phyloP scores from a whole-genome alignment of 805 yeast genomes.

The Saturnispora dispora region DNA sequence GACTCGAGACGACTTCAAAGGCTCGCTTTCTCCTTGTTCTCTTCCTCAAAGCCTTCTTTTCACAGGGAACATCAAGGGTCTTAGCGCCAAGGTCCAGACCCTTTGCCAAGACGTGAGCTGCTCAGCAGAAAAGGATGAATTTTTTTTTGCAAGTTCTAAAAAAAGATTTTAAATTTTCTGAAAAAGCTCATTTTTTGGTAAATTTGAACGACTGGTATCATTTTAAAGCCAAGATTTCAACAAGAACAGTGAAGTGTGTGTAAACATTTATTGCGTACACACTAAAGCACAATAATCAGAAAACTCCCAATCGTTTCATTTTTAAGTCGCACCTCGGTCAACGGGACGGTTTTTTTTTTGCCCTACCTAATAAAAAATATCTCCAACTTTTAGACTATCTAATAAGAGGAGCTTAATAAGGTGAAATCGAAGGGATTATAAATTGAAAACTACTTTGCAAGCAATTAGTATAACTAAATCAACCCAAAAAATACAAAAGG shows the following conservation, averaged over 20 bases:
- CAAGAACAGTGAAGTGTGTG: no score
- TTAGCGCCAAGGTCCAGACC: conserved; percentile 2
- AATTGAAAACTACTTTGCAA: neutral
- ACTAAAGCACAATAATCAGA: neutral
- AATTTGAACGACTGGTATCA: neutral
- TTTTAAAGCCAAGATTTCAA: neutral
- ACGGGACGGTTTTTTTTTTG: neutral
- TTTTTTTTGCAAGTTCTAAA: no score
- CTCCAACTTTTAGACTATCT: neutral
- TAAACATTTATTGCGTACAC: neutral
- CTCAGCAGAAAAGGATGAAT: neutral
- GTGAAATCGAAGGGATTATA: neutral
- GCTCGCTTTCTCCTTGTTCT: neutral
- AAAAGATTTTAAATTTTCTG: no score
- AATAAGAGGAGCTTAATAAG: neutral
- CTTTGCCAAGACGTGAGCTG: conserved; percentile 2
- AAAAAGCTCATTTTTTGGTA: neutral
- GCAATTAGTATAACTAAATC: neutral
- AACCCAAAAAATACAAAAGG: no score
- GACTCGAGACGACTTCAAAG: neutral
- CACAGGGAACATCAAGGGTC: conserved; percentile 1
- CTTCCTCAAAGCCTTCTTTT: neutral
- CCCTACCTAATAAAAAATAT: no score
- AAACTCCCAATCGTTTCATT: neutral
- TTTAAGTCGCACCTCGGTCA: neutral